phyloP scores from a whole-genome alignment of 129 eudicot genomes.

The Kitagawia praeruptora region DNA sequence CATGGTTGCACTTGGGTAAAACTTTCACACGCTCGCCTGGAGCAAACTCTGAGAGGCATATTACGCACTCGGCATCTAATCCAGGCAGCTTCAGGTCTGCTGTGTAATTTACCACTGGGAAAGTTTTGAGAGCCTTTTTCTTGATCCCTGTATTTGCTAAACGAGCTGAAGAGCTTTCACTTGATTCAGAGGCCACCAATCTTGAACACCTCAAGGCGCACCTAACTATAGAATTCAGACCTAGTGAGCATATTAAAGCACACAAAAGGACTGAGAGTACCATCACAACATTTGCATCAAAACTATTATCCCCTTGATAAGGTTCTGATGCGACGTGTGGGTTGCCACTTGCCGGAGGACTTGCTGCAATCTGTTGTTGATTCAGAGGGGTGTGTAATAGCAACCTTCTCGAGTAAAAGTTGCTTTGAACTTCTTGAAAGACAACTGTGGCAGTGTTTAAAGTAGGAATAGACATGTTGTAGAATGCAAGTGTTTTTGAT shows the following conservation, averaged over 20 bases:
- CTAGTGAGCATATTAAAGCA: conserved; percentile 78
- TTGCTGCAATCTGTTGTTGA: conserved; percentile 4
- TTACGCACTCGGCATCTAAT: conserved; percentile 58
- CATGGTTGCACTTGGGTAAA: conserved; percentile 82
- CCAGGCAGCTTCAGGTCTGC: conserved; percentile 51
- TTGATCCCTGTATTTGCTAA: conserved; percentile 56
- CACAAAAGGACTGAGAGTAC: conserved; percentile 72
- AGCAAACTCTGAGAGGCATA: conserved; percentile 64
- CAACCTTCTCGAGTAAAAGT: conserved; percentile 36
- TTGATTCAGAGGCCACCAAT: conserved; percentile 22
- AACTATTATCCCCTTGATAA: conserved; percentile 32
- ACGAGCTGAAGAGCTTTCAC: conserved; percentile 13
- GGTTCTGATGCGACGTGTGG: conserved; percentile 17
- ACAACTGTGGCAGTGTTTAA: conserved; percentile 16
- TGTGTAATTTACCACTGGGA: conserved; percentile 46
- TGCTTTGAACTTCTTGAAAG: conserved; percentile 15
- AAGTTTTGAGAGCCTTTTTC: conserved; percentile 63
- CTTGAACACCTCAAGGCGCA: conserved; percentile 64
- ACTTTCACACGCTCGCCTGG: conserved; percentile 49
- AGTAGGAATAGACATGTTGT: conserved; percentile 19
- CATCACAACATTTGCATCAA: conserved; percentile 85
- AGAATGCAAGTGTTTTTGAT: conserved; percentile 4
- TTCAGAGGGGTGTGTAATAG: conserved; percentile 26
- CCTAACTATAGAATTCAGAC: conserved; percentile 62
- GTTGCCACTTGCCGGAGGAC: conserved; percentile 5